Base-by-base conservation (phyloP, 345 rosid species). In the Pistacia vera region DNA sequence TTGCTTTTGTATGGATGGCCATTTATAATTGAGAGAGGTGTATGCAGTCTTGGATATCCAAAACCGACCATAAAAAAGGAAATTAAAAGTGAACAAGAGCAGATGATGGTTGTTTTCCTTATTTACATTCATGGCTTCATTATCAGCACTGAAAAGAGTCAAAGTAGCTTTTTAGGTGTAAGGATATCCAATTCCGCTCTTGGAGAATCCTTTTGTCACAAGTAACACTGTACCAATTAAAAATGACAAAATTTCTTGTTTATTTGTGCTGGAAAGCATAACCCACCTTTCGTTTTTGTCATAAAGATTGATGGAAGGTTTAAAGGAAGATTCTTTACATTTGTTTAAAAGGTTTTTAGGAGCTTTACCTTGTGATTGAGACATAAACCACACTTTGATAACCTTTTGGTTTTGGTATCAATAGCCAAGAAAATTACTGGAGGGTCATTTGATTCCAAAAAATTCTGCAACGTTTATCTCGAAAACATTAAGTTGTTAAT, bases 191-290 rank as follows among this genome's bases (percentile, higher is more conserved):
- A 22, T 22, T 22, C 25, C 90, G 79, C 84, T 73, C 79, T 65
- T 77, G 78, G 66, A 79, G 91, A 85, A 85, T 88, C 88, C 87
- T 88, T 88, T 57, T 8, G 75, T 72, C 70, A 54, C 86, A 85
- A 85, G 88, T 18, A 66, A 84, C 76, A 78, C 51, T 13, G 8
- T 25, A 57, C 57, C 67, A 58, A 56, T 55, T 41, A 22, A 82
- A 59, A 68, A 52, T 70, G 75, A 71, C 58, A 33, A 48, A 68
- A 63, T 46, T 55, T 57, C 12, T 57, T 36, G n/a, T 49, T 66
- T 5, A 2, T 25, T 52, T 41, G 76, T 22, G 72, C 73, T 72
- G 77, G 61, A 68, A 66, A 16, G 72, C 79, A 76, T 17, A 59
- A 72, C 55, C 70, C 33, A 51, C 28, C 68, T 79, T 75, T 74